A percentile compares a stretch with the other conserved stretches of the same genome.
Conservation (phyloP, 352 stramenopile genomes). For the Achlya hypogyna region DNA sequence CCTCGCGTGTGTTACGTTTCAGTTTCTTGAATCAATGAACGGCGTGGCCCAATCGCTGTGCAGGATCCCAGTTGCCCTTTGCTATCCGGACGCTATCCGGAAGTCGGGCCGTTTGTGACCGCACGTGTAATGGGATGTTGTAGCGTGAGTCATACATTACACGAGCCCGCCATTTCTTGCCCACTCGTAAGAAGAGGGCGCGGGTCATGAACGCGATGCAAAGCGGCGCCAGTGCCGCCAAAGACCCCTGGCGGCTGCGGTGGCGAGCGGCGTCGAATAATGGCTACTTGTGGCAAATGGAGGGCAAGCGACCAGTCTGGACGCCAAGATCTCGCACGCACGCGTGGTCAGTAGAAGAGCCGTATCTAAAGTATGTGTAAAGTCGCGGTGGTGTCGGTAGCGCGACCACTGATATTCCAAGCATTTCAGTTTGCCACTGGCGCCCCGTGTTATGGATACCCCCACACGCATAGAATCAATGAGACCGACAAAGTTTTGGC, state of each 20-base stretch:
- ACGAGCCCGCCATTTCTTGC: not conserved
- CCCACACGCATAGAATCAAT: not conserved
- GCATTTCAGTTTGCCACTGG: not conserved
- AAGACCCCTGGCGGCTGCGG: too few species aligned
- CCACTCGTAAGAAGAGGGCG: not conserved
- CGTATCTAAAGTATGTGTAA: not conserved
- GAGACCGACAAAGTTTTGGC: not conserved
- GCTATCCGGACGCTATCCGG: not conserved
- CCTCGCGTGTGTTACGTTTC: not conserved
- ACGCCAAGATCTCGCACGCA: too few species aligned
- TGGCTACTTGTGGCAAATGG: too few species aligned
- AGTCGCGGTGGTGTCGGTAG: not conserved
- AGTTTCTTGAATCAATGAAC: conserved; percentile 8
- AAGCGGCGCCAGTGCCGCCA: too few species aligned
- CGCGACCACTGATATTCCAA: not conserved
- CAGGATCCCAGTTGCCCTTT: not conserved
- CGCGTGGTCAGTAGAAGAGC: conserved; percentile 7
- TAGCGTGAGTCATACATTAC: not conserved
- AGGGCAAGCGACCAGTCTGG: not conserved
- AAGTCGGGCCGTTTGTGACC: not conserved
- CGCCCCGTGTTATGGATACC: not conserved
- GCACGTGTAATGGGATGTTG: conserved; percentile 4
- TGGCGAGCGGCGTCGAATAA: too few species aligned
- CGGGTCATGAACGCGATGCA: too few species aligned
- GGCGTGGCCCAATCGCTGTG: not conserved